These are phyloP conservation scores for Novymonas esmeraldas DNA, from an alignment of 208 protist species.

Conservation along the genomic window DNA sequence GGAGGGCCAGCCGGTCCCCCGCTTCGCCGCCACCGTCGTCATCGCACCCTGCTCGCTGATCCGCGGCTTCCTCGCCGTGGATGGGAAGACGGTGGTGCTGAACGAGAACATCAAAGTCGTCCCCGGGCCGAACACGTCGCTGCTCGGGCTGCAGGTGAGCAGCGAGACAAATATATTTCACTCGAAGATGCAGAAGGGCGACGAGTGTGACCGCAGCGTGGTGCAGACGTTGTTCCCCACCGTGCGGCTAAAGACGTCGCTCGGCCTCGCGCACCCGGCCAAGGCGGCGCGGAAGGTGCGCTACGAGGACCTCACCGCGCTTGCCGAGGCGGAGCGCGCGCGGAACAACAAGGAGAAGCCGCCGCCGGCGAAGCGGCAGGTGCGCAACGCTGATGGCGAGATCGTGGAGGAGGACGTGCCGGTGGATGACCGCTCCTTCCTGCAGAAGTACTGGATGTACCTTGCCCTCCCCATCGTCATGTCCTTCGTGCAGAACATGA, in stretches of 20 bases:
- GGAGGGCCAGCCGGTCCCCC: conserved; percentile 16
- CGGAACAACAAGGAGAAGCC: conserved; percentile 33
- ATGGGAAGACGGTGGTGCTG: conserved; percentile 73
- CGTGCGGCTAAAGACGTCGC: conserved; percentile 48
- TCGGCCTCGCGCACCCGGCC: conserved; percentile 48
- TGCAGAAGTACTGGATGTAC: conserved; percentile 93
- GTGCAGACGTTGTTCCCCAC: conserved; percentile 83
- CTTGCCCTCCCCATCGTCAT: conserved; percentile 67
- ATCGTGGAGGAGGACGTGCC: conserved; percentile 67
- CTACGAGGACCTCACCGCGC: conserved; percentile 70
- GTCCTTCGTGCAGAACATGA: conserved; percentile 68
- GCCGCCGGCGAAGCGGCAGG: conserved; percentile 41
- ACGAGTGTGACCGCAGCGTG: conserved; percentile 85
- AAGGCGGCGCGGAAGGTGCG: conserved; percentile 45
- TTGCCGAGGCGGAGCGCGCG: conserved; percentile 25
- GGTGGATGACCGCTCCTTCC: conserved; percentile 76
- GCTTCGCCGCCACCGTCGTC: conserved; percentile 42
- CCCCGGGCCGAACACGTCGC: conserved; percentile 48
- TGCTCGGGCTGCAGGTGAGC: conserved; percentile 74
- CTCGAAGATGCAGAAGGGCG: conserved; percentile 81
- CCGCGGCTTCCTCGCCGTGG: conserved; percentile 82
- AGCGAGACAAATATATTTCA: conserved; percentile 88
- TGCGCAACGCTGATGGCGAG: conserved; percentile 56
- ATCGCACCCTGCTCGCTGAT: conserved; percentile 83
- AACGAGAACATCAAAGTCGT: conserved; percentile 68